phyloP scores from a whole-genome alignment of 768 basidiomycete genomes.

The Pleurotus cornucopiae region DNA sequence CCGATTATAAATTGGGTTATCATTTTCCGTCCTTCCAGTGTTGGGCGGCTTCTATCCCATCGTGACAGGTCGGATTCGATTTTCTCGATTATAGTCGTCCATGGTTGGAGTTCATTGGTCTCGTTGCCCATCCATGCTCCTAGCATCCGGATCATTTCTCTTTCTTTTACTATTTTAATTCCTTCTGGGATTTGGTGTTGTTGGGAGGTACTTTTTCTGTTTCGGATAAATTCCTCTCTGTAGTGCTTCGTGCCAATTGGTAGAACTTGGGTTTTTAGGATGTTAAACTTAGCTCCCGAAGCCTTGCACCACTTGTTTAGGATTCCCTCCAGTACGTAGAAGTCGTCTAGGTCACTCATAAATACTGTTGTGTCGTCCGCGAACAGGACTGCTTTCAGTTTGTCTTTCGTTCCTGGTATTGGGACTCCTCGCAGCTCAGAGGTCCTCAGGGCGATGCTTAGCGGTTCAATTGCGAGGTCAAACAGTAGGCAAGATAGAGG shows the following conservation, averaged over 20 bases:
- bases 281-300: slow-evolving; percentile 24
- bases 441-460: slow-evolving; percentile 24
- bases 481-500: slow-evolving; percentile 35
- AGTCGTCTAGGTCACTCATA: not conserved
- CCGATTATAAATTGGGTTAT: slow-evolving; percentile 24
- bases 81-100: slow-evolving; percentile 19
- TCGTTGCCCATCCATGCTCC: slow-evolving; percentile 28
- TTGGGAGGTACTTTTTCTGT: not conserved
- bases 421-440: slow-evolving; percentile 24
- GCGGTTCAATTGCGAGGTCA: slow-evolving; percentile 35
- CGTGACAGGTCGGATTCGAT: not conserved
- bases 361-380: slow-evolving; percentile 32
- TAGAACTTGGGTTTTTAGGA: slow-evolving; percentile 23
- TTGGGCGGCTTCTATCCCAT: slow-evolving; percentile 25
- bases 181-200: slow-evolving; percentile 9
- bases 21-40: slow-evolving; percentile 20
- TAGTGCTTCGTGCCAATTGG: slow-evolving; percentile 18
- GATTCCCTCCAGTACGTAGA: slow-evolving; percentile 1
- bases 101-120: slow-evolving; percentile 14
- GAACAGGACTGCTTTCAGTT: slow-evolving; percentile 29
- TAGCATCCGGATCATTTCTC: slow-evolving; percentile 22
- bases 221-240: slow-evolving; percentile 6
- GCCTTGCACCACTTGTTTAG: slow-evolving; percentile 22
- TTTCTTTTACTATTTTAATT: slow-evolving; percentile 24
- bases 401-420: slow-evolving; percentile 13